Evolutionary conservation across 306 rosid species (phyloP).

Genomic region (Oemleria cerasiformis): DNA sequence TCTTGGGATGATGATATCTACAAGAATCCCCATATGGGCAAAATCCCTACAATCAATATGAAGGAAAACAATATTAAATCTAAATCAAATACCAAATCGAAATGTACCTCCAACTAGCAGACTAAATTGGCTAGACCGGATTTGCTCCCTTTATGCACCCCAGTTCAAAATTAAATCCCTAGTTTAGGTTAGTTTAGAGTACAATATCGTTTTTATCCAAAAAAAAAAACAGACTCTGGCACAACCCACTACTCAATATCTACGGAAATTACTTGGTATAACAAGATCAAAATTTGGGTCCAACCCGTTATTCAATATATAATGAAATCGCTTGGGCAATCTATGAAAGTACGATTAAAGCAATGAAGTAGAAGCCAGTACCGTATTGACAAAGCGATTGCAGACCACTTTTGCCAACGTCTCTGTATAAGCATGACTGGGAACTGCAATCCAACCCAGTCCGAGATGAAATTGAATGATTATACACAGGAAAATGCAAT

Average conservation of each 20-base stretch:
- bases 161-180: too few species aligned
- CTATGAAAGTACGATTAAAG: conserved; percentile 8
- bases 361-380: conserved; percentile 1
- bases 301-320: not conserved
- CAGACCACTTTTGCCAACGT: conserved; percentile 44
- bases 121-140: too few species aligned
- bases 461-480: not conserved
- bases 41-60: conserved; percentile 35
- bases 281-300: conserved; percentile 9
- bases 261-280: not conserved
- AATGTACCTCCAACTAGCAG: too few species aligned
- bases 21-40: conserved; percentile 78
- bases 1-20: conserved; percentile 65
- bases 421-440: conserved; percentile 24
- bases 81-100: not conserved
- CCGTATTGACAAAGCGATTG: conserved; percentile 64
- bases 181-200: too few species aligned
- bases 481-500: not conserved
- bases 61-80: not conserved
- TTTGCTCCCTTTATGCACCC: too few species aligned
- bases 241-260: conserved; percentile 5
- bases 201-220: not conserved
- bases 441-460: conserved; percentile 25
- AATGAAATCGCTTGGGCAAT: conserved; percentile 10
- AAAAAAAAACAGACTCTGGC: not conserved